Conservation (phyloP, 768 basidiomycete genomes). For the Russula sp. region DNA sequence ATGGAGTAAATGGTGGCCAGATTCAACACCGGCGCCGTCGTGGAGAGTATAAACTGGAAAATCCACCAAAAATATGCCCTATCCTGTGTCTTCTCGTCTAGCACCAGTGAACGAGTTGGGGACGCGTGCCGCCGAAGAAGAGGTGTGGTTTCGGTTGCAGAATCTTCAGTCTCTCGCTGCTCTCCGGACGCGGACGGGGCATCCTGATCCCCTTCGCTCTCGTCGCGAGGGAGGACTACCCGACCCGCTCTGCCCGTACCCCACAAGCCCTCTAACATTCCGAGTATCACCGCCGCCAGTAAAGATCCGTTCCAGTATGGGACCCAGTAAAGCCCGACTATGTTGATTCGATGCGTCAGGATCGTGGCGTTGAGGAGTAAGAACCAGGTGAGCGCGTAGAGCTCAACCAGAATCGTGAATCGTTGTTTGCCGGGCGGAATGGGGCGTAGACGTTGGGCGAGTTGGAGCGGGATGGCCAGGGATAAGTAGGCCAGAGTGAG, state of each 20-base stretch:
- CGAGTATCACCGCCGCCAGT: slow-evolving; percentile 36
- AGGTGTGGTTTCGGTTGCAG: slow-evolving; percentile 18
- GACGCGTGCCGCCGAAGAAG: slow-evolving; percentile 3
- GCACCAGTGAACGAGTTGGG: not conserved
- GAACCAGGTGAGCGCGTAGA: slow-evolving; percentile 53
- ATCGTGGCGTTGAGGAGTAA: slow-evolving; percentile 46
- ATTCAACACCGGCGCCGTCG: slow-evolving; percentile 46
- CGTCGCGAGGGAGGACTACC: slow-evolving; percentile 8
- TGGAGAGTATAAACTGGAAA: slow-evolving; percentile 45
- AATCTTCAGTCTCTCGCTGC: slow-evolving; percentile 16
- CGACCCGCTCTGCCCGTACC: slow-evolving; percentile 16
- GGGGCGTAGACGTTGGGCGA: slow-evolving; percentile 28
- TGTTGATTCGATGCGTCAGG: slow-evolving; percentile 32
- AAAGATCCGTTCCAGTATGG: slow-evolving; percentile 46
- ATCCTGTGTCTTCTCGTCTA: slow-evolving; percentile 15
- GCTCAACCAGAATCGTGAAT: slow-evolving; percentile 42
- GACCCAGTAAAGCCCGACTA: slow-evolving; percentile 52
- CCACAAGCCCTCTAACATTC: slow-evolving; percentile 32
- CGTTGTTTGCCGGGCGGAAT: slow-evolving; percentile 40
- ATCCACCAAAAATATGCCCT: slow-evolving; percentile 47
- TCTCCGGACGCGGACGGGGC: not conserved
- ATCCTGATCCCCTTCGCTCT: slow-evolving; percentile 10
- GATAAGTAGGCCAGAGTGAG: slow-evolving; percentile 47
- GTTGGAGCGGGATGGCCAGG: slow-evolving; percentile 35
- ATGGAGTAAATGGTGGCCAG: slow-evolving; percentile 45